Percentiles rank a stretch among this genome's conserved stretches.
These are phyloP conservation scores for Sanguinoderma infundibulare DNA, from an alignment of 1,284 basidiomycete genomes.

Conservation along the genomic window DNA sequence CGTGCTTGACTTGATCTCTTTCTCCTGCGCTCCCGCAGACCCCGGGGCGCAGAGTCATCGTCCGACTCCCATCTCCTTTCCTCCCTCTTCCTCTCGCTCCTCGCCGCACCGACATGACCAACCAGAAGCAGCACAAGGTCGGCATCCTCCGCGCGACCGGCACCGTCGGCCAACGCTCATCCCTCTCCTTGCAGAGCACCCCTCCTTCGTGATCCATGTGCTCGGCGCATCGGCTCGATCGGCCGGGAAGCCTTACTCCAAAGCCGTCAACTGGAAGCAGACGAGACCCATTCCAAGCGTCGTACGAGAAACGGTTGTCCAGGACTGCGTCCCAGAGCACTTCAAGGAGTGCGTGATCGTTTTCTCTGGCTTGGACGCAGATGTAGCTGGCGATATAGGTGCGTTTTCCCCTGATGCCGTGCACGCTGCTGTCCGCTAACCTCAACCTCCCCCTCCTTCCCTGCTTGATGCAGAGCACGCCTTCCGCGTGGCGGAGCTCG, in stretches of 20 bases:
- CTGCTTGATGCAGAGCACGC: slow-evolving; percentile 66
- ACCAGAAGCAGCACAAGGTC: slow-evolving; percentile 66
- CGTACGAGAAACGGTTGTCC: slow-evolving; percentile 75
- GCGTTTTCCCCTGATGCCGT: slow-evolving; percentile 36
- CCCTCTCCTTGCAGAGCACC: slow-evolving; percentile 85
- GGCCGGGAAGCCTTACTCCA: slow-evolving; percentile 83
- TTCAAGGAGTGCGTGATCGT: slow-evolving; percentile 89
- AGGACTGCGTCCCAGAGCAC: slow-evolving; percentile 79
- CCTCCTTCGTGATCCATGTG: slow-evolving; percentile 88
- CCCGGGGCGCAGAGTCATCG: slow-evolving; percentile 6
- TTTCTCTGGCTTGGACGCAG: slow-evolving; percentile 95
- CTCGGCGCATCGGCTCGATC: slow-evolving; percentile 92
- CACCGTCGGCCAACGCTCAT: slow-evolving; percentile 95
- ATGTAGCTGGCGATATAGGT: slow-evolving; percentile 96
- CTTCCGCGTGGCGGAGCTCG: slow-evolving; percentile 87
- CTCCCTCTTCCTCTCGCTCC: not conserved
- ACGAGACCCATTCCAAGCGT: slow-evolving; percentile 72
- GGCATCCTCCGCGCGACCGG: slow-evolving; percentile 97
- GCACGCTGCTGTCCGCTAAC: not conserved
- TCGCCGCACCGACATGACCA: slow-evolving; percentile 25
- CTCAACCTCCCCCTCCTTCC: not conserved
- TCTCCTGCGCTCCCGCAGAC: slow-evolving; percentile 8
- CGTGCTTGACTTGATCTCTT: not conserved
- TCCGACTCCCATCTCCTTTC: not conserved
- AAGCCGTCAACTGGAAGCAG: slow-evolving; percentile 93